Evolutionary conservation across 352 stramenopile species (phyloP).

Genomic region (Pythium phragmiticola): DNA sequence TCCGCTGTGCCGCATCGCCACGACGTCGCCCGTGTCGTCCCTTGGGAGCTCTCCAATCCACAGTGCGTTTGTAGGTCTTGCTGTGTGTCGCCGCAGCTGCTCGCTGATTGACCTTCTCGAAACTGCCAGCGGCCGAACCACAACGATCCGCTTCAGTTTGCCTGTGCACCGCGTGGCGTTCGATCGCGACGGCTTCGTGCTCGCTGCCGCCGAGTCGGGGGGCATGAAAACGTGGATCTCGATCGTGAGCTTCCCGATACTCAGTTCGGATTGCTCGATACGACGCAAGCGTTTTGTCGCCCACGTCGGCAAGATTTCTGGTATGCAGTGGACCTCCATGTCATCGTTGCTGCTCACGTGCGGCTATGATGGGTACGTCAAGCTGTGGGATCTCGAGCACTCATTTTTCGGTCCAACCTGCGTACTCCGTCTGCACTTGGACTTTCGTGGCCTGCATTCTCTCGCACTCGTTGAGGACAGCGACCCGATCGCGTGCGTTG

Average conservation of each 20-base stretch:
- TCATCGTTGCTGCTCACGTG: constrained; percentile 45
- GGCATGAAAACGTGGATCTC: constrained; percentile 57
- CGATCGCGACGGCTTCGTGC: constrained; percentile 34
- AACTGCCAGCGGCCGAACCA: not conserved
- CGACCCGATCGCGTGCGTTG: constrained; percentile 25
- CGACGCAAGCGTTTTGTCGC: constrained; percentile 43
- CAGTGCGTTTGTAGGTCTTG: constrained; percentile 11
- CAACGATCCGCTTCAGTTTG: constrained; percentile 36
- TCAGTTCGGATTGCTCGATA: constrained; percentile 16
- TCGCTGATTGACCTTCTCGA: constrained; percentile 9
- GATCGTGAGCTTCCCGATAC: constrained; percentile 33
- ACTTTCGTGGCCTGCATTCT: constrained; percentile 42
- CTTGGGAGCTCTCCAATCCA: not conserved
- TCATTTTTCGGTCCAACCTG: constrained; percentile 5
- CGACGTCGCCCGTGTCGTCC: not conserved
- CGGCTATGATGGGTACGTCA: constrained; percentile 61
- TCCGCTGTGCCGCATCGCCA: constrained; percentile 19
- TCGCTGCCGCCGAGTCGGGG: constrained; percentile 41
- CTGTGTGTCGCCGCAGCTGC: constrained; percentile 15
- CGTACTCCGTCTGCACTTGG: constrained; percentile 44
- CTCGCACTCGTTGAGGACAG: constrained; percentile 32
- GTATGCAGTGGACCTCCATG: constrained; percentile 47
- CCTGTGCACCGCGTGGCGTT: constrained; percentile 42
- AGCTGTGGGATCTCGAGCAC: constrained; percentile 49
- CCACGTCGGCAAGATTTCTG: constrained; percentile 51